Evolutionary conservation across 1,284 basidiomycete genomes (phyloP).

Genomic region (Trametes hirsuta): DNA sequence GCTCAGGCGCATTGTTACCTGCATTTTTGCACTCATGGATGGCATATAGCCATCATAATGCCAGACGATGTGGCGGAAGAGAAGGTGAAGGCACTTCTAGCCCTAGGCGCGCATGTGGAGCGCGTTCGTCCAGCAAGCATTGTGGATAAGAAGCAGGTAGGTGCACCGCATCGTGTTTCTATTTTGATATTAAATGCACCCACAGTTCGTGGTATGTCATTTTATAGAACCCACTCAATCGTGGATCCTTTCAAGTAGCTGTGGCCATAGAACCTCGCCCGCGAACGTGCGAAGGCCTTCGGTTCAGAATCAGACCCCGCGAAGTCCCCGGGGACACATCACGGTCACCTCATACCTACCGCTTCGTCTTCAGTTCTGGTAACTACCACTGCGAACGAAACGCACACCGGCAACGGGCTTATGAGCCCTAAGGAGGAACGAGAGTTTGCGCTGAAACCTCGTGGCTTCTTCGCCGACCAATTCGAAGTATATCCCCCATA

Average conservation of each 20-base stretch:
- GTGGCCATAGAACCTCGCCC: slow-evolving; percentile 75
- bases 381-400: slow-evolving; percentile 50
- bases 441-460: slow-evolving; percentile 50
- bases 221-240: no score
- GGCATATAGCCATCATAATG: slow-evolving; percentile 79
- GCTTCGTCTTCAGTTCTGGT: slow-evolving; percentile 53
- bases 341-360: slow-evolving; percentile 30
- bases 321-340: slow-evolving; percentile 17
- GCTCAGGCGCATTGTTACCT: slow-evolving; percentile 27
- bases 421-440: slow-evolving; percentile 45
- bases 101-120: slow-evolving; percentile 88
- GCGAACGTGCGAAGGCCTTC: slow-evolving; percentile 75
- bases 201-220: slow-evolving; percentile 8
- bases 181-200: neutral
- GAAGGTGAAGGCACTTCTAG: slow-evolving; percentile 83
- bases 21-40: neutral
- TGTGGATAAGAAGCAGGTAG: slow-evolving; percentile 91
- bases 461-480: slow-evolving; percentile 93
- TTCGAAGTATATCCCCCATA: slow-evolving; percentile 65
- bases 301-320: slow-evolving; percentile 44
- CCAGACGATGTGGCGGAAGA: slow-evolving; percentile 94
- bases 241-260: neutral
- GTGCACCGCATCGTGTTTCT: slow-evolving; percentile 38
- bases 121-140: slow-evolving; percentile 88
- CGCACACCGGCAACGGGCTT: slow-evolving; percentile 41